Base-by-base conservation (phyloP, 2,329 filamentous ascomycete species). In the Fusarium oligoseptatum region DNA sequence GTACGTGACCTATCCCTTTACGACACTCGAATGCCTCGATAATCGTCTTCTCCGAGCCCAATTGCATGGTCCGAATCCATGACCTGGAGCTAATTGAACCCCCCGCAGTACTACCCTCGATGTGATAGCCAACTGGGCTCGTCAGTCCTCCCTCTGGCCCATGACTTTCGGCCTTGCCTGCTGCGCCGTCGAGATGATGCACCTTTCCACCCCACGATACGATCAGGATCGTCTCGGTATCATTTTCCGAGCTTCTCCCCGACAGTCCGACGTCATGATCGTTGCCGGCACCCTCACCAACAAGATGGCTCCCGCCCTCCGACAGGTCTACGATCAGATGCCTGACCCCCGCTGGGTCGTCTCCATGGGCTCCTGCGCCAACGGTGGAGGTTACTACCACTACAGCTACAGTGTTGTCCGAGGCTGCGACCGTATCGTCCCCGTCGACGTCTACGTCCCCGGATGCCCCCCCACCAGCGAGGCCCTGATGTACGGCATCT, bases 251-350 rank as follows among this genome's bases (percentile, higher is more conserved):
- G 94, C 94, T 68, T 96, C 94, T 15, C 94, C 94, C 2, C 92
- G 94, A 74, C 94, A 97, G 84, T 94, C 94, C 70, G 95, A 97
- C 83, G 93, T 97, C 76, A 97, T 97, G 94, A 97, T 97, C 79
- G 95, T 97, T 24, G 95, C 95, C 29, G 95, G 95, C 69, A 98
- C 95, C 34, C 89, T 98, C 72, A 97, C 94, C 78, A 98, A 98
- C 88, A 98, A 98, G 88, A 98, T 98, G 95, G 95, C 94, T 1
- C 94, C 95, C 3, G 95, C 95, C 37, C 87, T 98, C 81, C 89
- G 95, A 83, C 94, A 97, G 85, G 93, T 97, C 72, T 98, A 98
- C 86, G 95, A 98, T 84, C 95, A 97, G 87, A 97, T 97, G 95
- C 94, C 95, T 34, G 95, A 97, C 36, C 95, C 95, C 20, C 89